Base-by-base conservation (phyloP, 2,329 filamentous ascomycete species). In the Paraphoma chrysanthemicola region DNA sequence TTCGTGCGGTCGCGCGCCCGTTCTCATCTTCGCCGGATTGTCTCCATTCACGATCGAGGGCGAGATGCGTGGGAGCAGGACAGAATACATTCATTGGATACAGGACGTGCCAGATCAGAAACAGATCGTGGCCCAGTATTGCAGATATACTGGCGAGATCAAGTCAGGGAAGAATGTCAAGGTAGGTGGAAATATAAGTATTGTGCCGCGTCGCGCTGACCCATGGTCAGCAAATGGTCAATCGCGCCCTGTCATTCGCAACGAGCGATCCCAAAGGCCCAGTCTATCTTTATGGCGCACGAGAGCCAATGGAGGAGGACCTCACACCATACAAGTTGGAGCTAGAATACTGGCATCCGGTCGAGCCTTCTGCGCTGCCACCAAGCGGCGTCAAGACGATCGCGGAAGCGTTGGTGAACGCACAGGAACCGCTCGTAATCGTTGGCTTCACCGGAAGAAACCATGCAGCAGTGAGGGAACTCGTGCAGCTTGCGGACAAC, bases 21-120 rank as follows among this genome's bases (percentile, higher is more conserved):
- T 94, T 4, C 77, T 94, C 44, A 87, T 94, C 53, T 93, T 94
- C 66, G 91, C 91, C 1, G 91, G 91, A 4, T 79, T 93, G 14
- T 91, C 88, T 10, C 91, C 91, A 0, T 91, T 88, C 71, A 93
- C 91, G 0, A 83, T 89, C 30, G 90, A 93, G 66, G 91, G 91
- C 14, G 91, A 94, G 76, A 86, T 90, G 78, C 84, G 88, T 1
- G 91, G 91, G 11, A 77, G 74, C 61, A 64, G 91, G 51, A 93
- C 90, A 1, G 91, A 94, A 76, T 93, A 91, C 73, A 93, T 93
- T 64, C 91, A 94, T 74, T 94, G 91, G 90, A 89, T 93, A 31
- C 91, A 94, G 69, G 90, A 94, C 75, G 89, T 93, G 2, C 90
- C 89, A 0, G 90, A 94, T 68, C 91, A 94, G 74, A 91, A 90